These are phyloP conservation scores for Aspergillus cejpii DNA, from an alignment of 2,329 filamentous ascomycete species.

Conservation along the genomic window DNA sequence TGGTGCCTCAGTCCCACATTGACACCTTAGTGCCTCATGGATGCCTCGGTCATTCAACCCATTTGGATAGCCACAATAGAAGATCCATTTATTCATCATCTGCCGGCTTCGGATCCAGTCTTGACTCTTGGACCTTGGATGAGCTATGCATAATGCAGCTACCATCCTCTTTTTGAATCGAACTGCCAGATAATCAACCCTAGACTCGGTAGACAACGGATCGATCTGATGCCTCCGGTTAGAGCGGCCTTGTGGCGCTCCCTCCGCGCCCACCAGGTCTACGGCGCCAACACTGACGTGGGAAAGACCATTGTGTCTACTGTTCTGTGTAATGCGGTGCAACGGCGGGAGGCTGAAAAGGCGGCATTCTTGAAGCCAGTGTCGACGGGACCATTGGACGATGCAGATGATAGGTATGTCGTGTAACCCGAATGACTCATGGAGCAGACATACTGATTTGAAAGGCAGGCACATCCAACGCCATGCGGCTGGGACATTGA, in stretches of 20 bases:
- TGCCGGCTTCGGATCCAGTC: no score
- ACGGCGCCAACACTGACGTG: constrained; percentile 76
- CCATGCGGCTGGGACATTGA: constrained; percentile 52
- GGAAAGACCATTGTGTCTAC: constrained; percentile 79
- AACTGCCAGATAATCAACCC: neutral
- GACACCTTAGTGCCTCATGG: neutral
- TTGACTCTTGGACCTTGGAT: no score
- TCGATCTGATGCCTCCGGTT: constrained; percentile 42
- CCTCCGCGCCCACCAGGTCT: constrained; percentile 66
- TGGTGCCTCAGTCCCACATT: neutral
- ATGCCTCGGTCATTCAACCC: neutral
- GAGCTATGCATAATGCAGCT: no score
- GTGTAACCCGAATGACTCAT: neutral
- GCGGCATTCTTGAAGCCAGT: constrained; percentile 72
- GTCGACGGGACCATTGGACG: constrained; percentile 63
- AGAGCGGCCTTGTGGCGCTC: constrained; percentile 61
- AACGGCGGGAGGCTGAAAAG: constrained; percentile 34
- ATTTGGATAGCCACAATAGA: no score
- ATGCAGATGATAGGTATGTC: constrained; percentile 62
- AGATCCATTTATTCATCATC: no score
- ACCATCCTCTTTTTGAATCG: neutral
- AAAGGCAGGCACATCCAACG: constrained; percentile 54
- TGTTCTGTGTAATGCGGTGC: constrained; percentile 59
- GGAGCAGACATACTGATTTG: constrained; percentile 1
- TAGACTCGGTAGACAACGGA: neutral